Percentiles rank a stretch among this genome's conserved stretches.
phyloP scores from a whole-genome alignment of 495 filamentous ascomycete species.

The Bombardia bombarda region DNA sequence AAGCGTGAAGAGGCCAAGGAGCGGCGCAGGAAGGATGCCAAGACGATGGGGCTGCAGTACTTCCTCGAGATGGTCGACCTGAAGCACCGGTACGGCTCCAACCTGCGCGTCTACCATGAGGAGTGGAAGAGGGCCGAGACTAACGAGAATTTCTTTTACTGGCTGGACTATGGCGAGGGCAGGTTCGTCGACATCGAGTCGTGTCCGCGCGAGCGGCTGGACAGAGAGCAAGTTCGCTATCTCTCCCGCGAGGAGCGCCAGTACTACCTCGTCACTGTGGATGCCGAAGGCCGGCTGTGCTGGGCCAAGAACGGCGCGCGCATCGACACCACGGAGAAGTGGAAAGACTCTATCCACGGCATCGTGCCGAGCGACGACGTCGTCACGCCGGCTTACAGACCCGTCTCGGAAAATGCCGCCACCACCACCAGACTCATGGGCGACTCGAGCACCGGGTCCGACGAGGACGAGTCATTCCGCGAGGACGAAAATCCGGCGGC shows the following conservation, averaged over 20 bases:
- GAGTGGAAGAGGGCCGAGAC: constrained; percentile 73
- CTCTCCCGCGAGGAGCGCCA: constrained; percentile 63
- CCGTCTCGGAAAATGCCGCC: constrained; percentile 8
- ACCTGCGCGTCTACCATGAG: constrained; percentile 74
- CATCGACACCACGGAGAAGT: constrained; percentile 69
- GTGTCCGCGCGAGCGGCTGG: constrained; percentile 57
- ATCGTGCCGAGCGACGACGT: constrained; percentile 61
- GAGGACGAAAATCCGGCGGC: background rate
- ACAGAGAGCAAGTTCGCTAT: constrained; percentile 66
- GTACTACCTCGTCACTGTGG: constrained; percentile 65
- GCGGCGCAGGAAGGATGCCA: constrained; percentile 48
- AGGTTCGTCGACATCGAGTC: constrained; percentile 46
- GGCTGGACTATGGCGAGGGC: constrained; percentile 82
- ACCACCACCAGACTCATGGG: constrained; percentile 14
- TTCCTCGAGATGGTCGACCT: constrained; percentile 90
- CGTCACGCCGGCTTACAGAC: constrained; percentile 40
- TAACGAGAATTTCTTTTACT: constrained; percentile 88
- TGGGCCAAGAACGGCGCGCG: constrained; percentile 73
- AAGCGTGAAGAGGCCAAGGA: constrained; percentile 37
- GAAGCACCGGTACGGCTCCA: constrained; percentile 82
- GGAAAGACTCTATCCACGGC: constrained; percentile 70
- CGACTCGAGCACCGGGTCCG: constrained; percentile 12
- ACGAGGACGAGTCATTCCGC: constrained; percentile 1
- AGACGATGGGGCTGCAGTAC: constrained; percentile 81
- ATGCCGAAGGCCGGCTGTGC: constrained; percentile 56